Base-by-base conservation (phyloP, 1,139 yeast species). In the Hemisphaericaspora xylanilytica region DNA sequence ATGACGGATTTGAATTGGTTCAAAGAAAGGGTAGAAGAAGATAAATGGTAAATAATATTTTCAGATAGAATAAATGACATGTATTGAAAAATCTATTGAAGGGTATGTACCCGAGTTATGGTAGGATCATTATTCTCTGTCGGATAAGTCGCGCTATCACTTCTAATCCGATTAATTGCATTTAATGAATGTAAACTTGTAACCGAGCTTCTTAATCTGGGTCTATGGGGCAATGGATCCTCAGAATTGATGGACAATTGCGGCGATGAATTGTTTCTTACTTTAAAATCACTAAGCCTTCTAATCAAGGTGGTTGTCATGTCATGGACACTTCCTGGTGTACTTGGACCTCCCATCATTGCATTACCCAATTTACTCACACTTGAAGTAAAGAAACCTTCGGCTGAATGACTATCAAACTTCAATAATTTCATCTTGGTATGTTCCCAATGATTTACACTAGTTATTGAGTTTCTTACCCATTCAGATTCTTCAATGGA, bases 1-100 rank as follows among this genome's bases (percentile, higher is more conserved):
- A 90, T 24, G 97, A 90, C 57, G 97, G 97, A 2, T 90, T 90
- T 55, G 92, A 89, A 51, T 63, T 89, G 45, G 97, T 90, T 8
- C 88, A 82, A 53, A 80, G 75, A 53, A 81, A 75, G 53, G 80
- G 83, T 18, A 74, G 72, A 57, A 66, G 51, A 41, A 66, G 56
- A 53, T 28, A 28, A 11, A n/a, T n/a, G n/a, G n/a, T n/a, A n/a
- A n/a, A n/a, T n/a, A n/a, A n/a, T 20, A 3, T 3, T 13, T 7
- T 7, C n/a, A 24, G 26, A 24, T 24, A 24, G n/a, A 25, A 12
- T 25, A 25, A 12, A 25, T 25, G 5, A n/a, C 9, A 25, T 4
- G 5, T 25, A 28, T 8, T 6, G 20, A 28, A 15, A 16, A 15
- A 28, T 11, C 31, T 28, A 28, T 28, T 15, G 31, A 28, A 28